Evolutionary conservation across 345 rosid species (phyloP).

Genomic region (Camelina hispida): DNA sequence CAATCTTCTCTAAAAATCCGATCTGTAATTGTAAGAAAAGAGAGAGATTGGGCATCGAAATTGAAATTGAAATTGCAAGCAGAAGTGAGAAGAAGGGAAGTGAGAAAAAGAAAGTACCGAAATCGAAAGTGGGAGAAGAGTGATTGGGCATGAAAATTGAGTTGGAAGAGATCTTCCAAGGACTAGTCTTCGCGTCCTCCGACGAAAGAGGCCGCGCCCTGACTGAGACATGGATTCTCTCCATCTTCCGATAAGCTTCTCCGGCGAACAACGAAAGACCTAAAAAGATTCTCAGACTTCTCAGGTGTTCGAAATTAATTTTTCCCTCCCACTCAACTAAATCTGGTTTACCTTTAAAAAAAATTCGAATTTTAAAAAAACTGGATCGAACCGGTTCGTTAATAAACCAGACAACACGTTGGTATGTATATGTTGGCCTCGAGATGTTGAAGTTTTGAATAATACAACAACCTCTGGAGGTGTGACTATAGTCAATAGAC

Average conservation of each 20-base stretch:
- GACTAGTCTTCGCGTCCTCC: conserved; percentile 80
- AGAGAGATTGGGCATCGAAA: background rate
- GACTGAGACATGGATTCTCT: conserved; percentile 84
- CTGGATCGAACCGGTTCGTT: conserved; percentile 33
- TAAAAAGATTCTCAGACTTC: conserved; percentile 14
- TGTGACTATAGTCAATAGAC: too few species aligned
- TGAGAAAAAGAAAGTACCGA: conserved; percentile 52
- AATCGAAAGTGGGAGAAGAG: conserved; percentile 64
- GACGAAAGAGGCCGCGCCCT: conserved; percentile 76
- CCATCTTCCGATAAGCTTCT: conserved; percentile 56
- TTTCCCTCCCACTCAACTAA: conserved; percentile 26
- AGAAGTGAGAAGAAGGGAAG: background rate
- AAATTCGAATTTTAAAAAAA: conserved; percentile 12
- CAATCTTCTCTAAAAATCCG: conserved; percentile 68
- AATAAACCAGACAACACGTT: conserved; percentile 4
- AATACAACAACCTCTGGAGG: too few species aligned
- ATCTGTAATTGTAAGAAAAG: conserved; percentile 46
- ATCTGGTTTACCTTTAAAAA: background rate
- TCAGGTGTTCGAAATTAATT: conserved; percentile 26
- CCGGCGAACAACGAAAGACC: conserved; percentile 40
- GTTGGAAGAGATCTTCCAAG: conserved; percentile 78
- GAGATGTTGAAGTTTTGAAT: background rate
- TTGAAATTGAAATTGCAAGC: background rate
- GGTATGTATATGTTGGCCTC: background rate
- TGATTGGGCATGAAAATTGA: conserved; percentile 66